phyloP scores from a whole-genome alignment of 2,329 filamentous ascomycete genomes.

The Colletotrichum costaricense region DNA sequence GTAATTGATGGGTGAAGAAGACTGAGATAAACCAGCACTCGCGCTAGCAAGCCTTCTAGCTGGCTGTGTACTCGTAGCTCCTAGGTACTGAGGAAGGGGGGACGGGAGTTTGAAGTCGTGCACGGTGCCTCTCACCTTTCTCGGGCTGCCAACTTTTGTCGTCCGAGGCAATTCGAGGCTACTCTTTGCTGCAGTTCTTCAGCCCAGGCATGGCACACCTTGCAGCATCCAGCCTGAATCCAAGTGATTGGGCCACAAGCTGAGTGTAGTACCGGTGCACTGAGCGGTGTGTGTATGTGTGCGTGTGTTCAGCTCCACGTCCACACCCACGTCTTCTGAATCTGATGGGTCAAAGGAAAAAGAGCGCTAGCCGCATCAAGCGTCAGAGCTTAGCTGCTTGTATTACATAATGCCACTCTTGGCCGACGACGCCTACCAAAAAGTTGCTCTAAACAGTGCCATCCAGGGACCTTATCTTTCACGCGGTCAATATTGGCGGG shows the following conservation, averaged over 20 bases:
- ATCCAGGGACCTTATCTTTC: neutral
- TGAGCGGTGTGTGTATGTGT: neutral
- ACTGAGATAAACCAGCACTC: neutral
- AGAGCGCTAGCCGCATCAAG: neutral
- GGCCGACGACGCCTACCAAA: neutral
- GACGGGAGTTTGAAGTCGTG: neutral
- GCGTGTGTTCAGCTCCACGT: neutral
- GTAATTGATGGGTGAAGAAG: neutral
- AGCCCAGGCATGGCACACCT: conserved; percentile 17
- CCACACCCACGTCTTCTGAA: neutral
- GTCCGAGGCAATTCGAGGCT: conserved; percentile 1
- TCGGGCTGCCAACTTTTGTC: neutral
- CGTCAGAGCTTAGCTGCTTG: neutral
- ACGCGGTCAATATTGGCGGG: neutral
- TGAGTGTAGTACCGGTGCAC: conserved; percentile 4
- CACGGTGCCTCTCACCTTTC: neutral
- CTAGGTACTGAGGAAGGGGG: neutral
- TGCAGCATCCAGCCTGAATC: conserved; percentile 6
- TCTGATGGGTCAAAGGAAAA: neutral
- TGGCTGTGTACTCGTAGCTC: neutral
- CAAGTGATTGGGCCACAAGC: conserved; percentile 2
- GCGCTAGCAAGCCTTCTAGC: neutral
- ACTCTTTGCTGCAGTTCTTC: conserved; percentile 1
- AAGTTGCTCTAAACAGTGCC: neutral
- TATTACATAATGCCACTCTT: neutral